Conservation (phyloP, 305 asterid species). For the Andrographis paniculata region DNA sequence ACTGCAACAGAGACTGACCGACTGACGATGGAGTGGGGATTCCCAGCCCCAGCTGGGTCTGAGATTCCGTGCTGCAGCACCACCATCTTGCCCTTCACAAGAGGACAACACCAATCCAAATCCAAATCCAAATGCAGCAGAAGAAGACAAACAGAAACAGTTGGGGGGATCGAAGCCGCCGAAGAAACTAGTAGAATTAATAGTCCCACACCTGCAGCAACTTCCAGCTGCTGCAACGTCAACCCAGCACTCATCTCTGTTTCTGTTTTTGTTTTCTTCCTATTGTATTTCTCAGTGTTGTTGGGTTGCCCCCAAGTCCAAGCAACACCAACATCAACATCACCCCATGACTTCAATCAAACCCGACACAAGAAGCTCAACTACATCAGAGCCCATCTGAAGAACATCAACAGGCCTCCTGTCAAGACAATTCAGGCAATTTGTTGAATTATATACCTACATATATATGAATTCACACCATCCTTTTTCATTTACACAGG, state of each 20-base stretch:
- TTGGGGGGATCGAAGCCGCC: conserved; percentile 25
- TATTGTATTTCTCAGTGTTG: conserved; percentile 34
- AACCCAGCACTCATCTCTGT: conserved; percentile 54
- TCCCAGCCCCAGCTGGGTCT: conserved; percentile 21
- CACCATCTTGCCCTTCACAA: conserved; percentile 33
- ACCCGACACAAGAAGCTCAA: conserved; percentile 39
- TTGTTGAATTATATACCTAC: background rate
- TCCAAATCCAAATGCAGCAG: conserved; percentile 35
- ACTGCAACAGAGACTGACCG: too few species aligned
- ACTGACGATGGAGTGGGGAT: conserved; percentile 36
- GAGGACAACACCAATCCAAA: too few species aligned
- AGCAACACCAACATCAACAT: too few species aligned
- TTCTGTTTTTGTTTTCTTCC: conserved; percentile 57
- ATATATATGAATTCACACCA: too few species aligned
- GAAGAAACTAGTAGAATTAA: conserved; percentile 23
- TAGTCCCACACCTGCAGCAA: too few species aligned
- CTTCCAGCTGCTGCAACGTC: conserved; percentile 23
- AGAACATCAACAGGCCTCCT: conserved; percentile 71
- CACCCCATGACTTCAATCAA: conserved; percentile 25
- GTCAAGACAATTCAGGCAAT: conserved; percentile 71
- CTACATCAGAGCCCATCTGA: conserved; percentile 44
- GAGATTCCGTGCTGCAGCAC: too few species aligned
- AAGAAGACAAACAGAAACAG: conserved; percentile 33
- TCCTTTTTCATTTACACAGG: too few species aligned
- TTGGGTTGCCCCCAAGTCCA: too few species aligned